Evolutionary conservation across 495 filamentous ascomycete genomes (phyloP).

Genomic region (Amorphotheca resinae): DNA sequence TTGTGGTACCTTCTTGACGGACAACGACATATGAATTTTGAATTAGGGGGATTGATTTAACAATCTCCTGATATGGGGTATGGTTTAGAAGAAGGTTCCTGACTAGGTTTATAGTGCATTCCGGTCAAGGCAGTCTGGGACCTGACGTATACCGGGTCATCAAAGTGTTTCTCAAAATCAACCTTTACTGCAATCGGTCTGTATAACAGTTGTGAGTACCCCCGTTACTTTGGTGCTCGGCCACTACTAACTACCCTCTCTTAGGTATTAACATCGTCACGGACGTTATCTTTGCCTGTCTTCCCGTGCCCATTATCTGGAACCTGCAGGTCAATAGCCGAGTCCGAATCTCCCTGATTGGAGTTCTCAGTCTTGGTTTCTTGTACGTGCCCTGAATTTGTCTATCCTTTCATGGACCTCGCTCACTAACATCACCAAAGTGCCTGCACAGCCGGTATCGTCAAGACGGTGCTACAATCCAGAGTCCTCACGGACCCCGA

Average conservation of each 20-base stretch:
- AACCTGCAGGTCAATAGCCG: slow-evolving; percentile 30
- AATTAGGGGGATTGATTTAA: too few species aligned
- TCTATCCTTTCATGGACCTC: not conserved
- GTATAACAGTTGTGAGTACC: slow-evolving; percentile 25
- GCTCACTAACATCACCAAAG: slow-evolving; percentile 2
- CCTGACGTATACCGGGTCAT: not conserved
- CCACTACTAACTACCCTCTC: too few species aligned
- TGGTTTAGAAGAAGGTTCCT: too few species aligned
- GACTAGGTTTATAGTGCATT: too few species aligned
- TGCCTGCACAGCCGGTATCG: slow-evolving; percentile 7
- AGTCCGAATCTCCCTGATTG: slow-evolving; percentile 29
- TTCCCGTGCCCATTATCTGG: slow-evolving; percentile 34
- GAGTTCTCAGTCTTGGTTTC: slow-evolving; percentile 33
- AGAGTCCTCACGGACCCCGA: slow-evolving; percentile 2
- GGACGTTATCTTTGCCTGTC: slow-evolving; percentile 31
- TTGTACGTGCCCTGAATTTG: slow-evolving; percentile 18
- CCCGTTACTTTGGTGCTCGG: too few species aligned
- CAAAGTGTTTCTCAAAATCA: slow-evolving; percentile 23
- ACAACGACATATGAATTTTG: too few species aligned
- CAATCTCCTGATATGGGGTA: too few species aligned
- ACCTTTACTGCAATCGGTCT: slow-evolving; percentile 27
- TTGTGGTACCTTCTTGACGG: too few species aligned
- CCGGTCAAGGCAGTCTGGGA: slow-evolving; percentile 28
- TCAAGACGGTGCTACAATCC: slow-evolving; percentile 14
- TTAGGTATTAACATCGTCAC: slow-evolving; percentile 33